Evolutionary conservation across 1,284 basidiomycete species (phyloP).

Genomic region (Pterulicium gracile): DNA sequence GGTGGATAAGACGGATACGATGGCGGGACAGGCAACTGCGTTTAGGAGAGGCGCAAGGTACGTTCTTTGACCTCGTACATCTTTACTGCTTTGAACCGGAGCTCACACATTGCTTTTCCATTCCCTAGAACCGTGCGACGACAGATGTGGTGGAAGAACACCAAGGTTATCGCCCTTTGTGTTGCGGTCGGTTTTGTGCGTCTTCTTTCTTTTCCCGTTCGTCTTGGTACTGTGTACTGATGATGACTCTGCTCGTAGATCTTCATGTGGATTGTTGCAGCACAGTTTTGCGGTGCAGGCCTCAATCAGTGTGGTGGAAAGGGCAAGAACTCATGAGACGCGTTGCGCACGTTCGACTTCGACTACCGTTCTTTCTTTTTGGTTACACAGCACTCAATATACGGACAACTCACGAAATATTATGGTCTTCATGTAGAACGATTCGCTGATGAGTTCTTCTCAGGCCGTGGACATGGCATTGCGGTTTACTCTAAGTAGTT

Average conservation of each 20-base stretch:
- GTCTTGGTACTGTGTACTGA: conserved; percentile 8
- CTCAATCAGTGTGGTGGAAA: conserved; percentile 46
- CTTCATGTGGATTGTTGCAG: conserved; percentile 69
- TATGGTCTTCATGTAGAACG: no score
- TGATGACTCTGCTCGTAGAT: conserved; percentile 30
- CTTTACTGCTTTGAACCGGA: neutral
- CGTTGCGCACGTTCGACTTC: no score
- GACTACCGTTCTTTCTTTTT: no score
- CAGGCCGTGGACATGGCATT: no score
- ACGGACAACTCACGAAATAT: no score
- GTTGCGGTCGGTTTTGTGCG: conserved; percentile 69
- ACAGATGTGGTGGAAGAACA: conserved; percentile 97
- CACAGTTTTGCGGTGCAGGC: conserved; percentile 79
- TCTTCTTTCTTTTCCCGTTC: conserved; percentile 11
- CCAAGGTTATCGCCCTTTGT: conserved; percentile 62
- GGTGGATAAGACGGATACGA: conserved; percentile 94
- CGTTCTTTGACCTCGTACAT: conserved; percentile 17
- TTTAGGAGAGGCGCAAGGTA: conserved; percentile 86
- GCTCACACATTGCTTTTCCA: neutral
- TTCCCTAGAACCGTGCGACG: conserved; percentile 39
- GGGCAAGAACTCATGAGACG: neutral
- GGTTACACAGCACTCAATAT: no score
- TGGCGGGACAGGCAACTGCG: conserved; percentile 92
- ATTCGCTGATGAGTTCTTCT: no score
- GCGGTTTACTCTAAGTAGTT: no score